A percentile compares a stretch with the other conserved stretches of the same genome.
phyloP scores from a whole-genome alignment of 2,329 filamentous ascomycete genomes.

The Mycosphaerella sp. region DNA sequence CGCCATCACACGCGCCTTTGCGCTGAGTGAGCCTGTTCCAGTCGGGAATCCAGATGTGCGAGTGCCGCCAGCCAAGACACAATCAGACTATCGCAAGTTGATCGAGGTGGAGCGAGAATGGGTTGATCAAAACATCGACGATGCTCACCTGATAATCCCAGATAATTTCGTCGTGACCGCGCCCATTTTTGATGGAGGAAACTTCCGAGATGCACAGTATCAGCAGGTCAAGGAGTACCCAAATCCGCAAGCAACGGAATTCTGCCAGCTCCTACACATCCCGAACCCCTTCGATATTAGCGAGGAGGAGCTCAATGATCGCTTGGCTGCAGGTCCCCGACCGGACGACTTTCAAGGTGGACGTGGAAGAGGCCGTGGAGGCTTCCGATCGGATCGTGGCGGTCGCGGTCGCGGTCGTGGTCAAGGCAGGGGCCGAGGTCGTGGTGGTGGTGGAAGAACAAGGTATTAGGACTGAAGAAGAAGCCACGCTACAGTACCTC shows the following conservation, averaged over 20 bases:
- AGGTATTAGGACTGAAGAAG: background rate
- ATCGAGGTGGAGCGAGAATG: slow-evolving; percentile 69
- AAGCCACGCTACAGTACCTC: too few relatives aligned
- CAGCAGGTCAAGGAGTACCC: slow-evolving; percentile 59
- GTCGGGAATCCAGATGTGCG: slow-evolving; percentile 55
- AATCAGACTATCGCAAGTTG: slow-evolving; percentile 43
- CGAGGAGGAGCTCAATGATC: slow-evolving; percentile 61
- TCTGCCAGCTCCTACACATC: slow-evolving; percentile 72
- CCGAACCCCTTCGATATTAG: slow-evolving; percentile 67
- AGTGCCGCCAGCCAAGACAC: slow-evolving; percentile 51
- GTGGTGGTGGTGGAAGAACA: slow-evolving; percentile 18
- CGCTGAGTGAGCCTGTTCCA: slow-evolving; percentile 50
- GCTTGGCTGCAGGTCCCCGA: slow-evolving; percentile 54
- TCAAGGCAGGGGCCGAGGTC: slow-evolving; percentile 5
- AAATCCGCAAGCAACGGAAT: slow-evolving; percentile 77
- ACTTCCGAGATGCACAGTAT: slow-evolving; percentile 27
- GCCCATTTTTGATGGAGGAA: slow-evolving; percentile 54
- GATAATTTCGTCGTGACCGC: slow-evolving; percentile 73
- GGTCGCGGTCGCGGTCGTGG: slow-evolving; percentile 20
- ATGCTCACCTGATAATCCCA: slow-evolving; percentile 57
- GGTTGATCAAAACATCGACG: slow-evolving; percentile 65
- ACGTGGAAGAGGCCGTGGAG: slow-evolving; percentile 22
- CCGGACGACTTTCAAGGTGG: slow-evolving; percentile 30
- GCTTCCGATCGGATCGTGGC: slow-evolving; percentile 24
- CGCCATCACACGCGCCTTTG: slow-evolving; percentile 80